Conservation (phyloP, 257 asterid species). For the Thymus quinquecostatus region DNA sequence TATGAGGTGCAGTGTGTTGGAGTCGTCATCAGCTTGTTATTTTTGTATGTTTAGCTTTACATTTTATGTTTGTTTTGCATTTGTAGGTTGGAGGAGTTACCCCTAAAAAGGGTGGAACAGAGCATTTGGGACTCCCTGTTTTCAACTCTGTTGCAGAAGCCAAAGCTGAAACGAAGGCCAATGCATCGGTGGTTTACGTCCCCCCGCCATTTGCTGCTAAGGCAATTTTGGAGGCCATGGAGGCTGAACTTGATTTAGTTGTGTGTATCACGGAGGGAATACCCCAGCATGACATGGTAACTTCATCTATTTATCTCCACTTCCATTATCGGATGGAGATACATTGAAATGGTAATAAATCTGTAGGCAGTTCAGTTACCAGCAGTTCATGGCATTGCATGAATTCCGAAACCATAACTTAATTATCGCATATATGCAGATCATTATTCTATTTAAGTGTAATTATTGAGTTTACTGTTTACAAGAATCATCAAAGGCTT, state of each 20-base stretch:
- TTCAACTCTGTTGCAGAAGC: conserved; percentile 92
- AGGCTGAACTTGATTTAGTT: conserved; percentile 87
- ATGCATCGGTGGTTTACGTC: conserved; percentile 89
- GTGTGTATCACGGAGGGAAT: conserved; percentile 95
- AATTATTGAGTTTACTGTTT: neutral
- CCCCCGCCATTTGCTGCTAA: conserved; percentile 96
- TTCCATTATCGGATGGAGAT: neutral
- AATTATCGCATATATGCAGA: neutral
- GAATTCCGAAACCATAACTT: neutral
- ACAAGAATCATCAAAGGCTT: neutral
- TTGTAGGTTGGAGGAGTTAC: conserved; percentile 98
- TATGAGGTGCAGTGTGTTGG: neutral
- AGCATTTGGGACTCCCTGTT: conserved; percentile 95
- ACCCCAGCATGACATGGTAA: conserved; percentile 98
- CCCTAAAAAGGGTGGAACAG: conserved; percentile 93
- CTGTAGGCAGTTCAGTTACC: neutral
- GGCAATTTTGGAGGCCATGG: conserved; percentile 89
- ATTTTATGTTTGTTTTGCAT: neutral
- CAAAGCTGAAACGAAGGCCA: conserved; percentile 88
- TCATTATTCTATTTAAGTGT: neutral
- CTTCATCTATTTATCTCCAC: conserved; percentile 19
- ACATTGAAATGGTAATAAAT: neutral
- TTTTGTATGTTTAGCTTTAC: conserved; percentile 2
- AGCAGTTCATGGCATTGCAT: conserved; percentile 2
- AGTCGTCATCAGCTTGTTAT: neutral